Conservation (phyloP, 805 yeast species). For the Nakazawaea holstii region DNA sequence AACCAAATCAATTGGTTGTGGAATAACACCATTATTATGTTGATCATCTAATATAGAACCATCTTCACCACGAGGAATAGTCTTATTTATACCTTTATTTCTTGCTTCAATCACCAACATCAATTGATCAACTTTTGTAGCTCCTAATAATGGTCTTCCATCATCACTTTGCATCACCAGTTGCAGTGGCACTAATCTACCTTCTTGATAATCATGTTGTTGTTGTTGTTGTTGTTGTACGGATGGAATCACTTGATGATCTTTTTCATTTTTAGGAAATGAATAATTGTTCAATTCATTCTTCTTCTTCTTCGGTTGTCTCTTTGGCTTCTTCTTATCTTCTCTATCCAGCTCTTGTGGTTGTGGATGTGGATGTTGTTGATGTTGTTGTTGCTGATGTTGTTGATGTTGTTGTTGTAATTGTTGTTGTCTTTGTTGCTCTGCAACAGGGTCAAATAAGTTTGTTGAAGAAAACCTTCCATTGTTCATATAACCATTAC, state of each 20-base stretch:
- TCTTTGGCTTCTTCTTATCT: conserved; percentile 11
- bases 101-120: conserved; percentile 91
- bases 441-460: conserved; percentile 1
- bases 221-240: conserved; percentile 17
- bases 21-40: conserved; percentile 28
- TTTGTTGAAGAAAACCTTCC: conserved; percentile 4
- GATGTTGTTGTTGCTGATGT: conserved; percentile 12
- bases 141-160: conserved; percentile 70
- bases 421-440: conserved; percentile 4
- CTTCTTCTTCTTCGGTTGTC: conserved; percentile 5
- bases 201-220: conserved; percentile 8
- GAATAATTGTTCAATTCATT: conserved; percentile 1
- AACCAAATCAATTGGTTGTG: conserved; percentile 59
- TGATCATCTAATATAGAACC: conserved; percentile 58
- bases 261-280: conserved; percentile 9
- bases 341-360: conserved; percentile 12
- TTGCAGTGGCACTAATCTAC: conserved; percentile 38
- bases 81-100: conserved; percentile 65
- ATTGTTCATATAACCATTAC: not conserved
- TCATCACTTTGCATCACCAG: conserved; percentile 48
- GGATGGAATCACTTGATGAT: not conserved
- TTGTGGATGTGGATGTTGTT: conserved; percentile 17
- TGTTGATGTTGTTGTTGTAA: conserved; percentile 8
- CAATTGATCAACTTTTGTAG: conserved; percentile 84
- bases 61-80: conserved; percentile 59